phyloP scores from a whole-genome alignment of 495 filamentous ascomycete species.

The Rhypophila decipiens region DNA sequence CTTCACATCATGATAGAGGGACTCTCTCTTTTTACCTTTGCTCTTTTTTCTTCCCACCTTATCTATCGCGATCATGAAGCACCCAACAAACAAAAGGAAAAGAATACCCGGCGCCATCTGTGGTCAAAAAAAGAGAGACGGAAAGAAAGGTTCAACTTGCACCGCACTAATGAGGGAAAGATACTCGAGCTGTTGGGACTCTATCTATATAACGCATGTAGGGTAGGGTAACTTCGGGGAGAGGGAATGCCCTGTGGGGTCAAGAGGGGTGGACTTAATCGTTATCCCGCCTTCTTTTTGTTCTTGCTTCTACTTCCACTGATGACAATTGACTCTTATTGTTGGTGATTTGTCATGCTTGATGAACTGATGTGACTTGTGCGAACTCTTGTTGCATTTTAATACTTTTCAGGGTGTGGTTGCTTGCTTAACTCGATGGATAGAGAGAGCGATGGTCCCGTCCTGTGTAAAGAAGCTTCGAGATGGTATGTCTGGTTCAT shows the following conservation, averaged over 20 bases:
- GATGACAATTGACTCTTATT: too few relatives aligned
- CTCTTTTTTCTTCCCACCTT: conserved; percentile 6
- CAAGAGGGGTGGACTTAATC: conserved; percentile 49
- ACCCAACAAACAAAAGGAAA: conserved; percentile 11
- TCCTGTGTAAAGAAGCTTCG: too few relatives aligned
- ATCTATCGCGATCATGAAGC: too few relatives aligned
- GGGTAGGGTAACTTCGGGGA: conserved; percentile 40
- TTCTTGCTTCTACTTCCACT: background rate
- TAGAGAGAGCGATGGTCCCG: too few relatives aligned
- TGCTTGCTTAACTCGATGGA: too few relatives aligned
- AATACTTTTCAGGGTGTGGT: too few relatives aligned
- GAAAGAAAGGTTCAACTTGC: conserved; percentile 44
- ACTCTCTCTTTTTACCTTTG: conserved; percentile 4
- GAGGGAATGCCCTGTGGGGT: conserved; percentile 94
- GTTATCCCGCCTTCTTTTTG: conserved; percentile 39
- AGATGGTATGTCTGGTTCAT: too few relatives aligned
- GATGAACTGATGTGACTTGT: too few relatives aligned
- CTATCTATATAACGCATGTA: too few relatives aligned
- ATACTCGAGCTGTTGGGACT: conserved; percentile 54
- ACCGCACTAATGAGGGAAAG: conserved; percentile 96
- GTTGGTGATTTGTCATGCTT: too few relatives aligned
- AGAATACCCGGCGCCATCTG: conserved; percentile 20
- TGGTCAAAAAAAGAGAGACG: too few relatives aligned
- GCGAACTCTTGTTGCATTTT: too few relatives aligned
- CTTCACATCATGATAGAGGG: conserved; percentile 16